Conservation (phyloP, 805 yeast genomes). For the Ogataea pignaliae region DNA sequence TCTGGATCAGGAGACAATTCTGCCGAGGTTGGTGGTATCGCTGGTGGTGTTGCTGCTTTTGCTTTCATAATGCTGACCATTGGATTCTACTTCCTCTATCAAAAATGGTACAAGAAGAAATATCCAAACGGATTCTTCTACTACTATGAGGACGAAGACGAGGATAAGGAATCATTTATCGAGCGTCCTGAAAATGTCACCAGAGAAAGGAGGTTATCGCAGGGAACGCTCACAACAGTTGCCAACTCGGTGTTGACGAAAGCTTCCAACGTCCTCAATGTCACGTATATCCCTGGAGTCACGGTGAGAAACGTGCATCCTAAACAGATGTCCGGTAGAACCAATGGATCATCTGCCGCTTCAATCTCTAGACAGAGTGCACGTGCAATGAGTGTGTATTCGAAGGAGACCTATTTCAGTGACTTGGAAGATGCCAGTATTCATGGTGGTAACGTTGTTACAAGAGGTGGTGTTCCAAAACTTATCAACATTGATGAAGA, state of each 20-base stretch:
- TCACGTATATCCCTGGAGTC: slow-evolving; percentile 94
- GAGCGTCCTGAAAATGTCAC: slow-evolving; percentile 15
- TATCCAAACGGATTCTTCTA: slow-evolving; percentile 28
- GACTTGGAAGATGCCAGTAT: slow-evolving; percentile 30
- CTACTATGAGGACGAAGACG: slow-evolving; percentile 25
- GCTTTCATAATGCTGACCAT: slow-evolving; percentile 34
- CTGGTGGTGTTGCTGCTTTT: slow-evolving; percentile 72
- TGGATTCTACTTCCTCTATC: slow-evolving; percentile 37
- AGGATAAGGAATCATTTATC: slow-evolving; percentile 19
- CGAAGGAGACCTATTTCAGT: slow-evolving; percentile 31
- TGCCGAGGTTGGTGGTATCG: slow-evolving; percentile 52
- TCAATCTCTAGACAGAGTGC: slow-evolving; percentile 10
- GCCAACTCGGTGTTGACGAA: slow-evolving; percentile 69
- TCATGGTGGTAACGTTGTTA: slow-evolving; percentile 29
- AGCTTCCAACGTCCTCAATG: slow-evolving; percentile 85
- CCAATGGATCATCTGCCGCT: slow-evolving; percentile 13
- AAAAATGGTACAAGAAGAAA: slow-evolving; percentile 37
- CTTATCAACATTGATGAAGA: slow-evolving; percentile 26
- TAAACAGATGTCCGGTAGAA: slow-evolving; percentile 9
- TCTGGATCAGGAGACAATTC: slow-evolving; percentile 3
- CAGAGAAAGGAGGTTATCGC: slow-evolving; percentile 23
- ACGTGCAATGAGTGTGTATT: slow-evolving; percentile 24
- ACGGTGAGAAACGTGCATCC: slow-evolving; percentile 48
- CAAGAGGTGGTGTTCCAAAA: slow-evolving; percentile 23
- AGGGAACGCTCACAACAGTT: slow-evolving; percentile 28